Evolutionary conservation across 352 stramenopile species (phyloP), one percentile per base, ranked within the genome.

Genomic region (Pythium pectinolyticum): DNA sequence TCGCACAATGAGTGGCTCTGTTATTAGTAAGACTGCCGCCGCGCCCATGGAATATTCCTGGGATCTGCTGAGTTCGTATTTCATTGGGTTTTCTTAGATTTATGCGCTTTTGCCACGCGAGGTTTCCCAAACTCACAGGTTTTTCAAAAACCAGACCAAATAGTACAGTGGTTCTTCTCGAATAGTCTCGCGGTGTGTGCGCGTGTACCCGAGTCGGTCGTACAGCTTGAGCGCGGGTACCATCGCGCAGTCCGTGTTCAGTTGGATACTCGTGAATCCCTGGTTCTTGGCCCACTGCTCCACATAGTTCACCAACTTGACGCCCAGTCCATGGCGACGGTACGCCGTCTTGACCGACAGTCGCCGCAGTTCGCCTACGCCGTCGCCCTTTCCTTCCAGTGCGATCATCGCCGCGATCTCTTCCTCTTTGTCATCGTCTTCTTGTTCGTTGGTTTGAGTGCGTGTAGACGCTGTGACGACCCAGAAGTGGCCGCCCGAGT

Each of bases 231-330:
- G 59, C 32, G 74, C 75, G 31, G 63, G 58, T 10, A 47, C 25
- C 74, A 86, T 84, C 15, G 63, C 40, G 22, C 60, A 59, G 12
- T 63, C 72, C 0, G 72, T 84, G 30, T 60, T 78, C 19, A 88
- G 50, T 57, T 57, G 69, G 19, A 88, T 57, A 34, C 64, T 70
- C 10, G n/a, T 47, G 34, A 70, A 74, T 2, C 58, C 64, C 12
- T 74, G 48, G 0, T 27, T 32, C 5, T 48, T 49, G 1, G 72
- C 79, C 76, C 74, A 88, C 2, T 74, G n/a, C 56, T 88, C 79
- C 0, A 88, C 61, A 28, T 69, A 24, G 5, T n/a, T 14, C 14
- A 88, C 63, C 6, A 88, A 63, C 10, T 59, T 50, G 12, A 53
- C 64, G 1, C 72, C 74, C 14, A 87, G 46, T n/a, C 73, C 71